Base-by-base conservation (phyloP, 805 yeast species). In the Nakazawaea wickerhamii region DNA sequence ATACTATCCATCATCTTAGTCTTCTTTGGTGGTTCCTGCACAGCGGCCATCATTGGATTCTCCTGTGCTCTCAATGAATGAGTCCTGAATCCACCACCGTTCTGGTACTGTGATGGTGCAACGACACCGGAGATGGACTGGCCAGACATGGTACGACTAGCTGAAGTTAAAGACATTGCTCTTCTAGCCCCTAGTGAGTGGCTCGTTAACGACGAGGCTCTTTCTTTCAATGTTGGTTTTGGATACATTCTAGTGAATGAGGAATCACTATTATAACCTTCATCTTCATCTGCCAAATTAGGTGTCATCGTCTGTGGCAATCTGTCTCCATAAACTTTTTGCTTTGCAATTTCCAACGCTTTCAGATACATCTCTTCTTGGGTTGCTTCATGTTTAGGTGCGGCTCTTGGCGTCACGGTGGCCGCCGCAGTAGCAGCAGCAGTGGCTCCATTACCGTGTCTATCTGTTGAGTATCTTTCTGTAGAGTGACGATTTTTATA, bases 341-440 rank as follows among this genome's bases (percentile, higher is more conserved):
- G 68, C 55, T 69, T 62, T 0, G 86, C 85, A 11, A 73, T 71
- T 48, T 71, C 72, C 47, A 71, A 63, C 0, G 85, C 85, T 48
- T 63, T 62, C 17, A 65, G 67, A 50, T 79, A 79, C 66, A 77
- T 63, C 48, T 78, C 81, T 31, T 68, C 73, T 19, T 71, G 71
- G 21, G 74, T 55, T 32, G 58, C 50, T 33, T 51, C 41, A 10
- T 20, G 25, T n/a, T 27, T 37, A 5, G 5, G 15, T 28, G 31
- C 14, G 15, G 14, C 14, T 28, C 15, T 6, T 28, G 14, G n/a
- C n/a, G 31, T 8, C n/a, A 15, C 14, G 11, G 31, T 11, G 6
- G 15, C n/a, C n/a, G 26, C 10, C 10, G 26, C 26, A 8, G 26
- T 23, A 8, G 26, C 10, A 8, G 26, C 10, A 10, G 26, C 10